Base-by-base conservation (phyloP, 2,329 filamentous ascomycete genomes). In the Cladophialophora bantiana region DNA sequence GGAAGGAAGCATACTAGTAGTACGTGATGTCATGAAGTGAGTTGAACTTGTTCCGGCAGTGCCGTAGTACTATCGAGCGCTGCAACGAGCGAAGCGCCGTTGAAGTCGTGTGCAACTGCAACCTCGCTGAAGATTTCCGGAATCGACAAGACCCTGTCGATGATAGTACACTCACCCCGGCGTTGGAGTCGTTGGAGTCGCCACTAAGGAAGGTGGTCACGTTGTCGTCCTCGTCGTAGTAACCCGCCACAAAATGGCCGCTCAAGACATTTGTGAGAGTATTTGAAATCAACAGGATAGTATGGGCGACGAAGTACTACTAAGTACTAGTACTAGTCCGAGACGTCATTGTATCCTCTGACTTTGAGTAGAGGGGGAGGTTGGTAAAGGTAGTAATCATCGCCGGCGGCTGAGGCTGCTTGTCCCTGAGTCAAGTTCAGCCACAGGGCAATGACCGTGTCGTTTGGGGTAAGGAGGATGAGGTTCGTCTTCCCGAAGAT, bases 261-360 rank as follows among this genome's bases (percentile, higher is more conserved):
- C 65, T 54, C 9, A 60, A 59, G 18, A 67, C 60, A 20, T 59
- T 64, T 53, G 59, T 64, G 50, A 64, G 64, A 20, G 64, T 67
- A 40, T 40, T 55, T 9, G 54, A 63, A 15, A 53, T 63, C 50
- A 64, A 45, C 18, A 63, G n/a, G n/a, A n/a, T 34, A 7, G 65
- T 59, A 15, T 34, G 65, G 10, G 48, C 52, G 34, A 64, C 40
- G 9, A 59, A 9, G 60, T 64, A 67, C n/a, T n/a, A n/a, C n/a
- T n/a, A n/a, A n/a, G n/a, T n/a, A n/a, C n/a, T n/a, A n/a, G n/a
- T n/a, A n/a, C n/a, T n/a, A n/a, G 48, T 64, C 55, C 7, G 55
- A 40, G n/a, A 58, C 42, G 55, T 58, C 42, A 40, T 58, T 26
- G 36, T 58, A 58, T 40, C 55, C 55, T n/a, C 55, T 35, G 53